Base-by-base conservation (phyloP, 78 protist species). In the Isochrysis galbana region DNA sequence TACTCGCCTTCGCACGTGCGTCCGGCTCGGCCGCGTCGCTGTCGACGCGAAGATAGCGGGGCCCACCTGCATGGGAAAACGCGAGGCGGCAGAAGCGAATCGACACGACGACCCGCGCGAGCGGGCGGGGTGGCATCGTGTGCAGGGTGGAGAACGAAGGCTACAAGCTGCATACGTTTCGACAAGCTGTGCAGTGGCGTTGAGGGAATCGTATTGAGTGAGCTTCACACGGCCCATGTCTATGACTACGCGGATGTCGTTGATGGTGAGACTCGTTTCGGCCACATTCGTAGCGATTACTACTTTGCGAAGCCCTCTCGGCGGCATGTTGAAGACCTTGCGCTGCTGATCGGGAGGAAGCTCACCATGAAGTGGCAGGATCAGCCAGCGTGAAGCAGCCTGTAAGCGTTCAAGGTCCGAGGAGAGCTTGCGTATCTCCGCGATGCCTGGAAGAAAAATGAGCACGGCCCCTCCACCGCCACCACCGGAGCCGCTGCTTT, bases 11-110 rank as follows among this genome's bases (percentile, higher is more conserved):
- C 92, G 39, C 95, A 87, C 80, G 92, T 95, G 39, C 98, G 94
- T 38, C 99, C 99, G 5, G 99, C 99, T 0, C 99, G 95, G 32
- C 99, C 99, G 5, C 97, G 93, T 0, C 99, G 89, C 90, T 98
- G 99, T 42, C 95, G 87, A 17, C 97, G 98, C 25, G 97, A 91
- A 1, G 99, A 97, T 4, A 4, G 86, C 34, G 44, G n/a, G 34
- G 21, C 44, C 83, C 86, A 77, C 74, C 36, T 67, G 61, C 61
- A 51, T 14, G 61, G 29, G 61, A 14, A 14, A 7, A 19, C 14
- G 61, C 61, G 61, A 51, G 61, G 14, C 74, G 17, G 74, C 11
- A 67, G 74, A 67, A 11, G 38, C 32, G 74, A 10, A 51, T 14
- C 61, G 29, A 51, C 14, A 7, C 61, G 38, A 29, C 74, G 74